Evolutionary conservation across 306 rosid species (phyloP), one percentile per base, ranked within the genome.

Genomic region (Malus orientalis): DNA sequence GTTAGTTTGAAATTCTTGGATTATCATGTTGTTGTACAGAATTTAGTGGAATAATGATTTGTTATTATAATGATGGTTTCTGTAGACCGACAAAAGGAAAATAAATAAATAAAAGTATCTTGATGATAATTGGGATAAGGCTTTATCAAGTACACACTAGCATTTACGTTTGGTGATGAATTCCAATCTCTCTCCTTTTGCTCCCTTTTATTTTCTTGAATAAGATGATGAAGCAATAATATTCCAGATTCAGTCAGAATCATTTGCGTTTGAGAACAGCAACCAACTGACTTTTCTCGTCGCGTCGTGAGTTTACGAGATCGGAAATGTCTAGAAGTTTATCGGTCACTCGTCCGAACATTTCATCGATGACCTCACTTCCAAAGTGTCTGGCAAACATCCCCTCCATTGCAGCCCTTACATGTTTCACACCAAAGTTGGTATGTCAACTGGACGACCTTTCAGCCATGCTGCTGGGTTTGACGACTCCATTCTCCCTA

Each of bases 321-420:
- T n/a, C n/a, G n/a, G n/a, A n/a, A n/a, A n/a, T n/a, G n/a, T n/a
- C 32, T 1, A 42, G 20, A 60, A 79, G 78, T 3, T 73, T 82
- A 51, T 68, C 25, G 49, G 38, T 32, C 12, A 85, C 23, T 18
- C 86, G 81, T 33, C 53, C 62, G 40, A 89, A 89, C 73, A 87
- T 58, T 58, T 85, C 70, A 65, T 84, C 80, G 0, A 84, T 74
- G 44, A 76, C 47, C 45, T 73, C 61, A 13, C 13, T 18, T 15
- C 83, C 85, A 32, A 89, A 87, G 7, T 85, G 89, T 25, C 30
- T n/a, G 20, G 49, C 67, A 83, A 89, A 85, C 36, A 58, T 71
- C 7, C 77, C 82, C 57, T 87, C 89, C 87, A 75, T 70, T 3
- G 83, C 86, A 74, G 91, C 93, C 74, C 93, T 79, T 1, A 81